phyloP scores from a whole-genome alignment of 352 stramenopile species.

The Aphanomyces cochlioides region DNA sequence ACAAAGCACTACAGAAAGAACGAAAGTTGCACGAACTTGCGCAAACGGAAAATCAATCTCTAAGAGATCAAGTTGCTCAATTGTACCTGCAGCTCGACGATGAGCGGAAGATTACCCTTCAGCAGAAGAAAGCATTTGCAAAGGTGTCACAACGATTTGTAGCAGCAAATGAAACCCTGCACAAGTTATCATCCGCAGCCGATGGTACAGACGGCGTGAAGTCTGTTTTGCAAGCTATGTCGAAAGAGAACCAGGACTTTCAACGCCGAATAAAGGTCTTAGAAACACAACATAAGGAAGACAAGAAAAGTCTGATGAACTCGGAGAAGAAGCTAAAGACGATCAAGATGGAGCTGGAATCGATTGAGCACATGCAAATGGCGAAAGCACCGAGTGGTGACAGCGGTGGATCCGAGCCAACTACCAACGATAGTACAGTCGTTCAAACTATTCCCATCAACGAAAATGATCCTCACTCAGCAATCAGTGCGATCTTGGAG shows the following conservation, averaged over 20 bases:
- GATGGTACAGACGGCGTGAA: slow-evolving; percentile 36
- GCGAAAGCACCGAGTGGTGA: slow-evolving; percentile 19
- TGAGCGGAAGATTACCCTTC: slow-evolving; percentile 41
- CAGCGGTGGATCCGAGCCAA: slow-evolving; percentile 34
- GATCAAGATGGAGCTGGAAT: slow-evolving; percentile 63
- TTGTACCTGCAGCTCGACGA: slow-evolving; percentile 45
- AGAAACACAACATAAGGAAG: slow-evolving; percentile 52
- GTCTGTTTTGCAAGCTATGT: slow-evolving; percentile 49
- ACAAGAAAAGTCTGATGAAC: slow-evolving; percentile 50
- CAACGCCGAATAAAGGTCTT: slow-evolving; percentile 63
- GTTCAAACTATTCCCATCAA: slow-evolving; percentile 27
- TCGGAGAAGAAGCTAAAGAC: slow-evolving; percentile 71
- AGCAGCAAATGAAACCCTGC: slow-evolving; percentile 48
- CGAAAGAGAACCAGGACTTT: slow-evolving; percentile 68
- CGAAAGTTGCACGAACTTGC: slow-evolving; percentile 37
- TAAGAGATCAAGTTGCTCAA: slow-evolving; percentile 40
- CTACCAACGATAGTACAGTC: slow-evolving; percentile 28
- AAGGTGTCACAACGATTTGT: slow-evolving; percentile 63
- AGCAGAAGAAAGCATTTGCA: slow-evolving; percentile 60
- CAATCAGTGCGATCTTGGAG: slow-evolving; percentile 35
- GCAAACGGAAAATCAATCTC: slow-evolving; percentile 40
- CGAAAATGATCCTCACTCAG: slow-evolving; percentile 30
- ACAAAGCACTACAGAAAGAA: slow-evolving; percentile 40
- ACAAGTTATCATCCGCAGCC: slow-evolving; percentile 38
- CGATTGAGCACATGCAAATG: slow-evolving; percentile 61